Evolutionary conservation across 768 basidiomycete species (phyloP).

Genomic region (Xerocomus spinulosus): DNA sequence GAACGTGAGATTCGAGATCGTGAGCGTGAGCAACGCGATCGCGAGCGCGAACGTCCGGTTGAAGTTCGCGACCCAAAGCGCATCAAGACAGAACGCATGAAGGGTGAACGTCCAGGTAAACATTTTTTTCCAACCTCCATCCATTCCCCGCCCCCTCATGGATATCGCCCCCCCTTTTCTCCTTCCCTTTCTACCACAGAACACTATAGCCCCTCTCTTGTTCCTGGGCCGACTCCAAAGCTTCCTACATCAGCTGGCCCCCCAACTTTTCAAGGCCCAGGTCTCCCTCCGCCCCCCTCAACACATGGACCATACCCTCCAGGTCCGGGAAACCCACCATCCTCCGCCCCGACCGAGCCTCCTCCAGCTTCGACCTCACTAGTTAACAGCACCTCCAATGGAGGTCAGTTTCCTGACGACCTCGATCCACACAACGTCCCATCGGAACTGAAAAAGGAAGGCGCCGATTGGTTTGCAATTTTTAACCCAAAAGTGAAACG

Average conservation of each 20-base stretch:
- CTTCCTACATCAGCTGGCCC: conserved; percentile 27
- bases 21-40: conserved; percentile 37
- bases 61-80: conserved; percentile 56
- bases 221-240: conserved; percentile 39
- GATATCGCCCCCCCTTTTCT: conserved; percentile 23
- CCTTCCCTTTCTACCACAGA: conserved; percentile 26
- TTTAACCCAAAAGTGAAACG: conserved; percentile 81
- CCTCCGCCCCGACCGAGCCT: conserved; percentile 26
- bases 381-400: conserved; percentile 25
- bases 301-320: conserved; percentile 30
- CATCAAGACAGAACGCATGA: conserved; percentile 50
- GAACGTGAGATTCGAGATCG: conserved; percentile 35
- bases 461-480: conserved; percentile 83
- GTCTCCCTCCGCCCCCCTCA: conserved; percentile 33
- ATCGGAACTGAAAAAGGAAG: conserved; percentile 50
- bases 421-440: conserved; percentile 34
- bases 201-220: conserved; percentile 34
- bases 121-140: conserved; percentile 19
- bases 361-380: conserved; percentile 21
- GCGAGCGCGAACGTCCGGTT: conserved; percentile 45
- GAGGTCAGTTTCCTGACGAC: conserved; percentile 32
- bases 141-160: conserved; percentile 33
- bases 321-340: conserved; percentile 31
- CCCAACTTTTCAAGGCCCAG: conserved; percentile 33
- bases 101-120: conserved; percentile 42